Percentiles rank a stretch among this genome's conserved stretches.
Evolutionary conservation across 257 asterid genomes (phyloP).

Genomic region (Nicotiana benthamiana): DNA sequence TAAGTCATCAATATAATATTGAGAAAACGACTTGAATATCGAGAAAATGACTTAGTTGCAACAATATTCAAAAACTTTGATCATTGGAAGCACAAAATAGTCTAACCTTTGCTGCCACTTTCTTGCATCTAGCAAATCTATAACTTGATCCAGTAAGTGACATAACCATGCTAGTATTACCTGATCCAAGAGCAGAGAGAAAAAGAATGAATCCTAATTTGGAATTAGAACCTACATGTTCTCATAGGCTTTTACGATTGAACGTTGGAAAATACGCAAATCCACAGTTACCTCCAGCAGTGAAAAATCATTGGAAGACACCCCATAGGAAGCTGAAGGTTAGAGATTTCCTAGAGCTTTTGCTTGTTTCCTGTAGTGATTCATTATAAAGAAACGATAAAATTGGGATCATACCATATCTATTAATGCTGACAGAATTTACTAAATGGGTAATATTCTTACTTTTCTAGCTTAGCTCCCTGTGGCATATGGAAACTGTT

Average conservation of each 20-base stretch:
- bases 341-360: neutral
- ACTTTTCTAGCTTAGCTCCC: slow-evolving; percentile 95
- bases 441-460: slow-evolving; percentile 17
- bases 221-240: slow-evolving; percentile 35
- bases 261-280: too few species aligned
- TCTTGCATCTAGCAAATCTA: too few species aligned
- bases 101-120: neutral
- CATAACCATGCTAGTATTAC: too few species aligned
- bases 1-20: too few species aligned
- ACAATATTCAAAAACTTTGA: too few species aligned
- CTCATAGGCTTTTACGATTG: slow-evolving; percentile 59
- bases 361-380: too few species aligned
- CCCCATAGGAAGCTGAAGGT: slow-evolving; percentile 94
- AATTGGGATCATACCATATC: neutral
- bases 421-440: neutral
- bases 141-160: too few species aligned
- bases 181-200: too few species aligned
- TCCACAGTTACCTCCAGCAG: slow-evolving; percentile 27
- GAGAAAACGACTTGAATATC: too few species aligned
- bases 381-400: neutral
- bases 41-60: too few species aligned
- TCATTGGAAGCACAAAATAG: too few species aligned
- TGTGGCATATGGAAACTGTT: slow-evolving; percentile 91
- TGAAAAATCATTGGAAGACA: slow-evolving; percentile 59
- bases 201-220: neutral